Base-by-base conservation (phyloP, 2,329 filamentous ascomycete species). In the Acrocalymma vagum region DNA sequence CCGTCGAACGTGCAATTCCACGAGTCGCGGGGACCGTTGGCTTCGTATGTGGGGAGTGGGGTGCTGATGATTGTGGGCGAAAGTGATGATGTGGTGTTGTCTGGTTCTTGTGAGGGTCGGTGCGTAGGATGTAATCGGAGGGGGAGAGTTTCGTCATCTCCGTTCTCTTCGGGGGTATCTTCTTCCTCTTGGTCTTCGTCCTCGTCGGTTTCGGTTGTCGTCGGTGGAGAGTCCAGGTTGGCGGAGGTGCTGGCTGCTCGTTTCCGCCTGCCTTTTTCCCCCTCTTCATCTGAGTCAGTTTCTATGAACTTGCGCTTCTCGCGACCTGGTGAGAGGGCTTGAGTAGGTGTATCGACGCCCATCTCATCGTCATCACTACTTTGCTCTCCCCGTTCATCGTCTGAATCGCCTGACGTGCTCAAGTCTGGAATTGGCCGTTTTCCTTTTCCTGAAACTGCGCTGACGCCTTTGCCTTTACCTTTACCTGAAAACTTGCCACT, bases 1-100 rank as follows among this genome's bases (percentile, higher is more conserved):
- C 79, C 83, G 9, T 83, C 80, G 46, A 86, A 77, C 4, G 79
- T 78, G 56, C 87, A 90, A 1, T 72, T 73, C 86, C 86, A 90
- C 0, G 82, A 83, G 37, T 85, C 80, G 43, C 83, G 76, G 0
- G 82, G 80, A 0, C 81, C 84, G 22, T 76, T 70, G 3, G 71
- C 36, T 25, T 59, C 49, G 42, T 63, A 65, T 6, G 65, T 63
- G 9, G 67, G 66, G 7, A 69, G 44, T 0, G 66, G 60, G 5
- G 62, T 65, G 1, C 63, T 62, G 18, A 69, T 42, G 2, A 69
- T 39, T 3, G 58, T 46, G 7, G 58, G 48, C 5, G 51, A 26
- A 6, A 61, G 30, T 7, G 24, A 31, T 5, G 52, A 35, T 25
- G 55, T 54, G 7, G 41, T 40, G 17, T 48, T 32, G 21, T 24